These are phyloP conservation scores for Fusarium pilosicola DNA, from an alignment of 2,329 filamentous ascomycete genomes.

Conservation along the genomic window DNA sequence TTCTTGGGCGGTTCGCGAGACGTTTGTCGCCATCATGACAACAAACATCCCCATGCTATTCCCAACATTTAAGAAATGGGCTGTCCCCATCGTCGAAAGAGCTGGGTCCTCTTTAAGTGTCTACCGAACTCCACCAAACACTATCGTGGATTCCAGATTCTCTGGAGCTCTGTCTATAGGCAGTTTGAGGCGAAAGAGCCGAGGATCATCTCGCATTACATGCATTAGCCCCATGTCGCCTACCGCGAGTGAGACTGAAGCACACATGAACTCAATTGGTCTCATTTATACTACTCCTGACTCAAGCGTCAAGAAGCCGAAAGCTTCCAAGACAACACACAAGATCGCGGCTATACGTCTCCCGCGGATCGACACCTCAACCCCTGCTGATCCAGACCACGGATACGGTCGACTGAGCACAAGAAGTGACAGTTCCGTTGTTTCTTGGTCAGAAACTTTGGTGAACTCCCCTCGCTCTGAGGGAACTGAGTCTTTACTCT, in stretches of 20 bases:
- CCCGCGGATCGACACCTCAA: conserved; percentile 28
- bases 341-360: conserved; percentile 3
- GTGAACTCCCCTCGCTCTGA: conserved; percentile 4
- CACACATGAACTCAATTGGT: conserved; percentile 31
- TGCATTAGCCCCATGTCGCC: conserved; percentile 13
- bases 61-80: conserved; percentile 55
- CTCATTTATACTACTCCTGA: conserved; percentile 32
- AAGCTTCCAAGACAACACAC: not conserved
- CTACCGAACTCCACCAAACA: conserved; percentile 24
- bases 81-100: conserved; percentile 37
- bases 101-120: conserved; percentile 37
- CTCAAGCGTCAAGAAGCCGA: not conserved
- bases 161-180: conserved; percentile 34
- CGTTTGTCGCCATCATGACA: conserved; percentile 56
- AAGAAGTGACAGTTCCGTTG: conserved; percentile 30
- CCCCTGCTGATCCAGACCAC: not conserved
- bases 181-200: conserved; percentile 33
- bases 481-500: conserved; percentile 15
- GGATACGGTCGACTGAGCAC: conserved; percentile 7
- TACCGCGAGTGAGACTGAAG: conserved; percentile 39
- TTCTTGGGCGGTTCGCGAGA: conserved; percentile 56
- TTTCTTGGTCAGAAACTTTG: conserved; percentile 24
- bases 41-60: conserved; percentile 59
- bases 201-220: conserved; percentile 29
- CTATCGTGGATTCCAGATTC: conserved; percentile 22